phyloP scores from a whole-genome alignment of 768 basidiomycete genomes.

The Dendrothele bispora region DNA sequence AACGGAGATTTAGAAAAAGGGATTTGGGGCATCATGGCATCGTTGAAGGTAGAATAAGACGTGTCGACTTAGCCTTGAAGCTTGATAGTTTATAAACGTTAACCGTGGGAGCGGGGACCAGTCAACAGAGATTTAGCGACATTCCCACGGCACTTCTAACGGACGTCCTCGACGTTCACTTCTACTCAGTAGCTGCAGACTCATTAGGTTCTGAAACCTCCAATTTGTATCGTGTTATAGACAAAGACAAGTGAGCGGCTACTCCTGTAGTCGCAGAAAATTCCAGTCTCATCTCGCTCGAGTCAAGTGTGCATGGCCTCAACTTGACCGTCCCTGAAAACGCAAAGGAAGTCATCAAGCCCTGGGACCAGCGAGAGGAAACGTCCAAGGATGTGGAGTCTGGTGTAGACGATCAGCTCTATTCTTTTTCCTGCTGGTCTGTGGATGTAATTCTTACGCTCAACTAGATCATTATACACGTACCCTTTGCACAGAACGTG shows the following conservation, averaged over 20 bases:
- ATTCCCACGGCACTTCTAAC: too few species aligned
- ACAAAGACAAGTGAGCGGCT: slow-evolving; percentile 63
- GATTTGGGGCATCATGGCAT: too few species aligned
- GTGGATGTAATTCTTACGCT: slow-evolving; percentile 13
- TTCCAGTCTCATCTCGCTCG: slow-evolving; percentile 10
- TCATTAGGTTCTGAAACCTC: slow-evolving; percentile 47
- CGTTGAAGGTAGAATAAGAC: too few species aligned
- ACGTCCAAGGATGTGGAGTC: slow-evolving; percentile 68
- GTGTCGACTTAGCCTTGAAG: too few species aligned
- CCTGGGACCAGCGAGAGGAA: slow-evolving; percentile 78
- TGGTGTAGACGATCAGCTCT: slow-evolving; percentile 85
- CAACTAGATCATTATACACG: slow-evolving; percentile 83
- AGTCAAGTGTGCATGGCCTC: slow-evolving; percentile 73
- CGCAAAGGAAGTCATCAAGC: slow-evolving; percentile 75
- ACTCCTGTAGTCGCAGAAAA: too few species aligned
- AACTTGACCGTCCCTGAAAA: slow-evolving; percentile 81
- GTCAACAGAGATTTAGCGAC: too few species aligned
- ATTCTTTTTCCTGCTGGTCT: too few species aligned
- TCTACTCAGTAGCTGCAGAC: slow-evolving; percentile 44
- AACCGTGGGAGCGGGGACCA: too few species aligned
- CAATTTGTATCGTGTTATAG: slow-evolving; percentile 60
- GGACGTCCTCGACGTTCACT: too few species aligned
- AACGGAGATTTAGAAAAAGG: too few species aligned
- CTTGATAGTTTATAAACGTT: too few species aligned
- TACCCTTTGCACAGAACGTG: slow-evolving; percentile 81